A percentile compares a stretch with the other conserved stretches of the same genome.
Evolutionary conservation across 2,329 filamentous ascomycete genomes (phyloP).

Genomic region (Diaporthe nobilis): DNA sequence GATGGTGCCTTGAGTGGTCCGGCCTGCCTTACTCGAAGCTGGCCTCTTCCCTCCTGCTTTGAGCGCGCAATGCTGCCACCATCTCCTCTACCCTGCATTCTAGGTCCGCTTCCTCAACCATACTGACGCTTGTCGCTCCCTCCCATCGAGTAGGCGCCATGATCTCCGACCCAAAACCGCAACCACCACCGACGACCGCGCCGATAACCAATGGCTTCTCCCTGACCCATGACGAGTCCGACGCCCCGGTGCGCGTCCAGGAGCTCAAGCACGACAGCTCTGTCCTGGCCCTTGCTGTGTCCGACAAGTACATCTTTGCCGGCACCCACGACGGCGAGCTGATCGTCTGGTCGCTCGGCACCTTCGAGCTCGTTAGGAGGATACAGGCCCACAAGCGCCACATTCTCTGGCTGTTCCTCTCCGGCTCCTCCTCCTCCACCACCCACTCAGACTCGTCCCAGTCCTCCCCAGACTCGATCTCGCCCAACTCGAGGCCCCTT

Average conservation of each 20-base stretch:
- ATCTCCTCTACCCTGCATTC: neutral
- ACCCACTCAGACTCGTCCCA: neutral
- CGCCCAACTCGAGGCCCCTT: slow-evolving; percentile 69
- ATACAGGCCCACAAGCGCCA: slow-evolving; percentile 93
- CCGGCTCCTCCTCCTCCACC: slow-evolving; percentile 71
- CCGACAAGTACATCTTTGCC: slow-evolving; percentile 86
- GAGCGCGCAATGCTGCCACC: slow-evolving; percentile 2
- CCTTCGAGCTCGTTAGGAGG: slow-evolving; percentile 83
- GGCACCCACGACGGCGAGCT: slow-evolving; percentile 96
- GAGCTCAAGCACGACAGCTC: slow-evolving; percentile 83
- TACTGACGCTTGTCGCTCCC: slow-evolving; percentile 12
- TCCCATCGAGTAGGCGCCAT: slow-evolving; percentile 16
- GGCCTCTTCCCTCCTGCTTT: neutral
- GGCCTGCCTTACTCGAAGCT: neutral
- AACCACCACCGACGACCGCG: neutral
- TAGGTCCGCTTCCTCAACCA: neutral
- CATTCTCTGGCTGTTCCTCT: slow-evolving; percentile 87
- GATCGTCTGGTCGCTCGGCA: slow-evolving; percentile 89
- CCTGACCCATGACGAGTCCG: slow-evolving; percentile 35
- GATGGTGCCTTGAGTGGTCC: neutral
- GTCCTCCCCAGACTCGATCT: slow-evolving; percentile 61
- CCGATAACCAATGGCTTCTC: slow-evolving; percentile 30
- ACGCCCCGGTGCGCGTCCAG: slow-evolving; percentile 76
- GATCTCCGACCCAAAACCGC: neutral
- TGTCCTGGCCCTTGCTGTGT: slow-evolving; percentile 86